These are phyloP conservation scores for Xylaria polymorpha DNA, from an alignment of 2,329 filamentous ascomycete genomes.

Conservation along the genomic window DNA sequence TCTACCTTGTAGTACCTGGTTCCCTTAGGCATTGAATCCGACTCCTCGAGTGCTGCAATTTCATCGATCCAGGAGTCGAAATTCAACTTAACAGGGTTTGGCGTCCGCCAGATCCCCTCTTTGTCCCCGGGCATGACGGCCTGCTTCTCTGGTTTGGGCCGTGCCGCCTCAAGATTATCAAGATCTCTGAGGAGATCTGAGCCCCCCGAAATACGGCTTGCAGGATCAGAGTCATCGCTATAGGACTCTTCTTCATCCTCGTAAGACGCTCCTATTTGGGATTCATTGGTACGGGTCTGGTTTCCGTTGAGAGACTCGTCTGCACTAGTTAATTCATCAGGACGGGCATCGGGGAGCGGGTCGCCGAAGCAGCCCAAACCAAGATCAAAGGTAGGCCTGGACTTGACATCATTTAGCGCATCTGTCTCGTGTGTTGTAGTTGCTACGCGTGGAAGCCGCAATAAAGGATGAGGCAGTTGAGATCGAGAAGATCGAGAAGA, in stretches of 20 bases:
- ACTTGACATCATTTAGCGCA: not conserved
- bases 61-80: conserved; percentile 42
- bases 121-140: conserved; percentile 18
- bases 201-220: not conserved
- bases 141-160: not conserved
- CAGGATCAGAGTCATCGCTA: not conserved
- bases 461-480: not conserved
- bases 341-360: too few relatives aligned
- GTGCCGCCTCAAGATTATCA: conserved; percentile 38
- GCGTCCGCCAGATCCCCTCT: conserved; percentile 23
- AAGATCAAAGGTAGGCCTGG: conserved; percentile 36
- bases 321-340: conserved; percentile 15
- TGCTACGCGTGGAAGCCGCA: not conserved
- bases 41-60: conserved; percentile 35
- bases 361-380: conserved; percentile 29
- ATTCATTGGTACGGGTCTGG: conserved; percentile 17
- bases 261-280: too few relatives aligned
- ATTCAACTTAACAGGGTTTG: not conserved
- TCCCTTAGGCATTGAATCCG: conserved; percentile 29
- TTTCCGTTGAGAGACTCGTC: conserved; percentile 29
- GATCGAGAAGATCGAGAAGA: conserved; percentile 2
- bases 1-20: conserved; percentile 38
- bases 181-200: conserved; percentile 34
- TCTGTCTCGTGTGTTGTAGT: not conserved
- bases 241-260: not conserved